These are phyloP conservation scores for Microsporum ferrugineum DNA, from an alignment of 2,329 filamentous ascomycete genomes.

Conservation along the genomic window DNA sequence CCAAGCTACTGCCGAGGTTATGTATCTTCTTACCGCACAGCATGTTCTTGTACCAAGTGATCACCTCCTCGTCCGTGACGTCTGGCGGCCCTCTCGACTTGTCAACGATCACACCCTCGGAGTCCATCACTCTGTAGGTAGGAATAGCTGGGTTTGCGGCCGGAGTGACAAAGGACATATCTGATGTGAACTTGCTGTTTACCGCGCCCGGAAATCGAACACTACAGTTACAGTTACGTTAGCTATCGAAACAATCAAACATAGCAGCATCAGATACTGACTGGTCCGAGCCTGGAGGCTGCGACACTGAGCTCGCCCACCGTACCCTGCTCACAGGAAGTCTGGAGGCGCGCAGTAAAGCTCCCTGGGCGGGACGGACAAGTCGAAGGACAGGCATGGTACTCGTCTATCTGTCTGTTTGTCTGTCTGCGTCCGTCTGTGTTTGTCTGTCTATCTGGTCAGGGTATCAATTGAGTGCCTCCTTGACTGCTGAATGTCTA, in stretches of 20 bases:
- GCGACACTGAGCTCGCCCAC: conserved; percentile 46
- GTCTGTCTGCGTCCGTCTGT: background rate
- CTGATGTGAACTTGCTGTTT: conserved; percentile 80
- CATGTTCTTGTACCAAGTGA: conserved; percentile 55
- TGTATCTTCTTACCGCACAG: conserved; percentile 38
- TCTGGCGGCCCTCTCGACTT: conserved; percentile 53
- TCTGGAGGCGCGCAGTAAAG: conserved; percentile 4
- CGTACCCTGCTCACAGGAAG: conserved; percentile 21
- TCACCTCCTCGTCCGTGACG: conserved; percentile 51
- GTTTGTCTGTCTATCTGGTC: conserved; percentile 8
- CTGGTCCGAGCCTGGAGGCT: conserved; percentile 49
- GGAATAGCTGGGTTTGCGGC: conserved; percentile 63
- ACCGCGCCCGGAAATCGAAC: conserved; percentile 81
- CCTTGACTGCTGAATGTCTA: background rate
- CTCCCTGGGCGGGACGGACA: conserved; percentile 4
- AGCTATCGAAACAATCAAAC: background rate
- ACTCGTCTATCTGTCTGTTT: conserved; percentile 13
- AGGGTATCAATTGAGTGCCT: background rate
- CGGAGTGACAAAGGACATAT: conserved; percentile 65
- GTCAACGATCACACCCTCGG: conserved; percentile 75
- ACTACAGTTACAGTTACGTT: conserved; percentile 24
- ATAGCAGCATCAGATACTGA: conserved; percentile 25
- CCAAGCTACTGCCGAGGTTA: background rate
- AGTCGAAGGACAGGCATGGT: conserved; percentile 11
- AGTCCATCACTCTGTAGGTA: conserved; percentile 85